phyloP scores from a whole-genome alignment of 2,329 filamentous ascomycete species.

The Fusarium pseudocircinatum region DNA sequence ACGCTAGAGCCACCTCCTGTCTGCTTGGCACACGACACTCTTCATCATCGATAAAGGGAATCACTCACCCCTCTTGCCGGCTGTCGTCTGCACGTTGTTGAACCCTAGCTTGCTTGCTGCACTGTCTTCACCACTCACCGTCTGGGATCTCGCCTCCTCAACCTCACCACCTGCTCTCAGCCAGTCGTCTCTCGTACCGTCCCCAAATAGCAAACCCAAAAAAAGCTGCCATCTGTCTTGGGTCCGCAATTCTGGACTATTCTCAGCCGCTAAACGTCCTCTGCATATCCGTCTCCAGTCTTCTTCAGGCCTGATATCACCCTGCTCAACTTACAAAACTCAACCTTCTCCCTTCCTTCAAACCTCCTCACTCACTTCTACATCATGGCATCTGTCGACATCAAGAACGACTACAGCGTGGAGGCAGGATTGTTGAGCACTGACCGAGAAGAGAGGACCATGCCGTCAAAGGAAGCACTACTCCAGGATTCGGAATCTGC shows the following conservation, averaged over 20 bases:
- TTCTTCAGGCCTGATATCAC: constrained; percentile 32
- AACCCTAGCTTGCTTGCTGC: constrained; percentile 31
- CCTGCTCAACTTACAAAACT: constrained; percentile 40
- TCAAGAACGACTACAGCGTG: constrained; percentile 44
- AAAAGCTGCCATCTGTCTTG: constrained; percentile 28
- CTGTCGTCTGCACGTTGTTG: constrained; percentile 32
- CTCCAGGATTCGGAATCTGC: constrained; percentile 39
- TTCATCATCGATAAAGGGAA: constrained; percentile 45
- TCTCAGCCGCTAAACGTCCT: constrained; percentile 38
- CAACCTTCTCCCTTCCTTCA: constrained; percentile 26
- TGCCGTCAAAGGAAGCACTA: constrained; percentile 41
- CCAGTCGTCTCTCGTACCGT: constrained; percentile 38
- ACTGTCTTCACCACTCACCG: constrained; percentile 32
- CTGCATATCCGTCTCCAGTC: constrained; percentile 34
- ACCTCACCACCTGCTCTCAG: constrained; percentile 30
- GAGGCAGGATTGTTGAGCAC: constrained; percentile 45
- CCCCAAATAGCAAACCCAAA: constrained; percentile 36
- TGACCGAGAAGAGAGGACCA: constrained; percentile 44
- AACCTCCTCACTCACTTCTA: constrained; percentile 10
- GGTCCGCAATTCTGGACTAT: constrained; percentile 36
- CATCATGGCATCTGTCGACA: constrained; percentile 35
- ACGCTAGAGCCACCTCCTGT: constrained; percentile 37
- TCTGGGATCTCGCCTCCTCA: constrained; percentile 33
- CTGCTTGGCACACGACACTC: constrained; percentile 39
- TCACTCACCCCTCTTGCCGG: constrained; percentile 35